Base-by-base conservation (phyloP, 306 rosid genomes). In the Argentina anserina region DNA sequence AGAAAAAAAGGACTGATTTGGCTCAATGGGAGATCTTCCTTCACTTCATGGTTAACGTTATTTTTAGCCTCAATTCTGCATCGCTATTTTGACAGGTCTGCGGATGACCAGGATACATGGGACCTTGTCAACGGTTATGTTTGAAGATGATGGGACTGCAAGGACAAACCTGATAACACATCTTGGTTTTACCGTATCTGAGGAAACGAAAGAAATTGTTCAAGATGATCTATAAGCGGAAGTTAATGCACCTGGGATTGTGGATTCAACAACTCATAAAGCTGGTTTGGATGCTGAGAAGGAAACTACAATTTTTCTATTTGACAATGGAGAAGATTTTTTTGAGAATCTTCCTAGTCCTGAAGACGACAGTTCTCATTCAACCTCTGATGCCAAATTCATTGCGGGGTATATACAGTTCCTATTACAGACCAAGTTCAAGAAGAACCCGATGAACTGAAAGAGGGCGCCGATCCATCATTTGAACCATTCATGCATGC, bases 341-440 rank as follows among this genome's bases (percentile, higher is more conserved):
- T 95, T 95, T 81, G 90, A 95, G 83, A 95, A 88, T 84, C 96
- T 95, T 76, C 99, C 99, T 31, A 95, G 99, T 78, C 99, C 99
- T 55, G 89, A 89, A 83, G 92, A 93, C 65, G 99, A 92, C 66
- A 90, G 97, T 50, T 97, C 97, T 34, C 5, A 58, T 67, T 85
- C 99, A 55, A 77, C 84, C 43, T 84, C 94, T 83, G 84, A 79
- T 65, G 86, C 80, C 50, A 88, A 86, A 75, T 85, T 90, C 55
- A 77, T 25, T 70, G 62, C 11, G 56, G 80, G 47, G 7, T 89
- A 87, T n/a, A n/a, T 78, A 76, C 84, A 63, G 84, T 62, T 73
- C 83, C 79, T 79, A 76, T 81, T 71, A 69, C 81, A 23, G 93
- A 91, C 78, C 84, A 86, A 79, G 67, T 77, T 31, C 90, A 88